Conservation (phyloP, 2,329 filamentous ascomycete genomes). For the Exophiala oligosperma region DNA sequence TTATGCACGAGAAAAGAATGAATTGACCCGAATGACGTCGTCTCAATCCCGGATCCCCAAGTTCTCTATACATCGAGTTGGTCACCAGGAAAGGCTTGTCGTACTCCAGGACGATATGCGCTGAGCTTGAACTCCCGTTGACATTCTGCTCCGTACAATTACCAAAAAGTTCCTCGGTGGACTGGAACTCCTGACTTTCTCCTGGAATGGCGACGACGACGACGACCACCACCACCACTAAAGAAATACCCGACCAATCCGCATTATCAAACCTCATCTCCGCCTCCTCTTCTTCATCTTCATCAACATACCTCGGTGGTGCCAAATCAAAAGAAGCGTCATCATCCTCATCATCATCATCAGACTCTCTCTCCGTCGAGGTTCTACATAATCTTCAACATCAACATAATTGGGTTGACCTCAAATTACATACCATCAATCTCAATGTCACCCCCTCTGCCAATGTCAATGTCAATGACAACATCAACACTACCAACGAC, state of each 20-base stretch:
- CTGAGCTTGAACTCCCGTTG: no score
- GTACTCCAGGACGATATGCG: no score
- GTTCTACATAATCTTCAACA: constrained; percentile 64
- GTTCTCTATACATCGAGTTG: no score
- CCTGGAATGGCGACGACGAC: neutral
- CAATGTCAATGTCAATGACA: constrained; percentile 13
- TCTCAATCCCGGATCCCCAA: no score
- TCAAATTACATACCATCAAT: constrained; percentile 44
- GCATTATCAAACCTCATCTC: constrained; percentile 43
- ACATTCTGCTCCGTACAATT: no score
- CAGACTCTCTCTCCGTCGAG: constrained; percentile 54
- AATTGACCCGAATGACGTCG: no score
- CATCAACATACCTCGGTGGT: no score
- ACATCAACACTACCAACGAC: neutral
- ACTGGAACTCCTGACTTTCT: neutral
- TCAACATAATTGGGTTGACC: constrained; percentile 61
- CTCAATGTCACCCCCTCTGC: constrained; percentile 35
- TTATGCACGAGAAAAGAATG: no score
- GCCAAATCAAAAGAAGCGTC: no score
- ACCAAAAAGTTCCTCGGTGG: neutral
- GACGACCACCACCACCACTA: neutral
- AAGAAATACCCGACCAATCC: constrained; percentile 33
- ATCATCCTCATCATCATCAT: neutral
- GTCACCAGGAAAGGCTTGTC: no score
- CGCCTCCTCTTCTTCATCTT: constrained; percentile 2